phyloP scores from a whole-genome alignment of 2,329 filamentous ascomycete genomes.

The Sclerotinia nivalis region DNA sequence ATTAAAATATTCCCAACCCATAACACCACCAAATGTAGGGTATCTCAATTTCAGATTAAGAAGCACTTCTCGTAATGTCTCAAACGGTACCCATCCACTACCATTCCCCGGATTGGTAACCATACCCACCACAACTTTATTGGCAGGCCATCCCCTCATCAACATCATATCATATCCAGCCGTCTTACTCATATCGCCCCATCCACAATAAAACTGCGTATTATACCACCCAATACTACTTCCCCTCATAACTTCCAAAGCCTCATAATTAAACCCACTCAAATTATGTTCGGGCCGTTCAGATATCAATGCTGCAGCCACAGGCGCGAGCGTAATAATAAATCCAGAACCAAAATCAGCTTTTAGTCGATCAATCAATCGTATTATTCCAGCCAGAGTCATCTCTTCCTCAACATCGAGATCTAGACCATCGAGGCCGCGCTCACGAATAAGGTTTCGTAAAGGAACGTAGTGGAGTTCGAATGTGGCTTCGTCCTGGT shows the following conservation, averaged over 20 bases:
- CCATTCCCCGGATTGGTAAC: slow-evolving; percentile 79
- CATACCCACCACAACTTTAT: slow-evolving; percentile 76
- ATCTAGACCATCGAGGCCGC: slow-evolving; percentile 69
- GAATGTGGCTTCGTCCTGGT: slow-evolving; percentile 61
- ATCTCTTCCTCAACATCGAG: slow-evolving; percentile 79
- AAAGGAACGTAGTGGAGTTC: slow-evolving; percentile 73
- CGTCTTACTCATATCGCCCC: slow-evolving; percentile 49
- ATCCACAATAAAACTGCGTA: slow-evolving; percentile 90
- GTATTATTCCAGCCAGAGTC: slow-evolving; percentile 64
- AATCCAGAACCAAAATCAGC: slow-evolving; percentile 69
- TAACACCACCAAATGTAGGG: slow-evolving; percentile 77
- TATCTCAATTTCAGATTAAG: slow-evolving; percentile 59
- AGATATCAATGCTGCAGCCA: slow-evolving; percentile 70
- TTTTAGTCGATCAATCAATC: slow-evolving; percentile 67
- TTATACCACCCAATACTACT: slow-evolving; percentile 81
- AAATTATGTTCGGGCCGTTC: slow-evolving; percentile 62
- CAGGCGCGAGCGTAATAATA: slow-evolving; percentile 78
- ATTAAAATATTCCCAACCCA: slow-evolving; percentile 97
- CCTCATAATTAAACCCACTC: slow-evolving; percentile 78
- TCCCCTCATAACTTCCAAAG: slow-evolving; percentile 68
- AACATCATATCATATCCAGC: slow-evolving; percentile 54
- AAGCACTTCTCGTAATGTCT: slow-evolving; percentile 58
- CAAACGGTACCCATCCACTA: slow-evolving; percentile 62
- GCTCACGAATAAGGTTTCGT: slow-evolving; percentile 60
- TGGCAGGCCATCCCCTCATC: slow-evolving; percentile 67